Evolutionary conservation across 2,329 filamentous ascomycete species (phyloP).

Genomic region (Cladorrhinum sp.): DNA sequence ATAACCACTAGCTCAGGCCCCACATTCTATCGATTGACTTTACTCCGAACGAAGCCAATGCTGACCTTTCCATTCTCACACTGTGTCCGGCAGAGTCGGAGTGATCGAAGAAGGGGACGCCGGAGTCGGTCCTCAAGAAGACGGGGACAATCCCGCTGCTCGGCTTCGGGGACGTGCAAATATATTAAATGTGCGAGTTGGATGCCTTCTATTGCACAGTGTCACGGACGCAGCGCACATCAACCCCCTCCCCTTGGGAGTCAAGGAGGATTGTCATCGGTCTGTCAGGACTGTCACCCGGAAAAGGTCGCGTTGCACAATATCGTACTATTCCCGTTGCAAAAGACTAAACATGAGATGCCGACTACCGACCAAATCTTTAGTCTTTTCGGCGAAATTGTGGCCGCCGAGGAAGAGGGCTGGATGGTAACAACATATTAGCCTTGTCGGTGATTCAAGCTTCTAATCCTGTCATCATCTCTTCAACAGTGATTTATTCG

Average conservation of each 20-base stretch:
- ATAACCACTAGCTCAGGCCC: not conserved
- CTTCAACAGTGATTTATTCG: not conserved
- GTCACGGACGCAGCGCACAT: not conserved
- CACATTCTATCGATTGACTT: not conserved
- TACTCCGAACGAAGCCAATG: not conserved
- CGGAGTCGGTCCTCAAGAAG: not conserved
- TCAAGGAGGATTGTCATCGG: not conserved
- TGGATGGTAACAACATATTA: not conserved
- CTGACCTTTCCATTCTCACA: not conserved
- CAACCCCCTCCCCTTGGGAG: not conserved
- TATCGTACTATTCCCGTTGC: not conserved
- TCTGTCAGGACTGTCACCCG: not conserved
- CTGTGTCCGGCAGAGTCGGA: not conserved
- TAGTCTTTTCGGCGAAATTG: conserved; percentile 1
- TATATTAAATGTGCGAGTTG: conserved; percentile 11
- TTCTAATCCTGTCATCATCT: not conserved
- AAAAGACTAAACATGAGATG: not conserved
- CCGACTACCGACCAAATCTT: not conserved
- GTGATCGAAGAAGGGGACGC: not conserved
- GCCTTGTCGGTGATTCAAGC: not conserved
- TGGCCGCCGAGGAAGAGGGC: not conserved
- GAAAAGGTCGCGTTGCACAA: not conserved
- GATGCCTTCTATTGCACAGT: conserved; percentile 1
- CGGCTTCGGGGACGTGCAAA: conserved; percentile 3
- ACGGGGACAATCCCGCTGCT: not conserved